Evolutionary conservation across 2,329 filamentous ascomycete species (phyloP).

Genomic region (Fusarium pseudonygamai): DNA sequence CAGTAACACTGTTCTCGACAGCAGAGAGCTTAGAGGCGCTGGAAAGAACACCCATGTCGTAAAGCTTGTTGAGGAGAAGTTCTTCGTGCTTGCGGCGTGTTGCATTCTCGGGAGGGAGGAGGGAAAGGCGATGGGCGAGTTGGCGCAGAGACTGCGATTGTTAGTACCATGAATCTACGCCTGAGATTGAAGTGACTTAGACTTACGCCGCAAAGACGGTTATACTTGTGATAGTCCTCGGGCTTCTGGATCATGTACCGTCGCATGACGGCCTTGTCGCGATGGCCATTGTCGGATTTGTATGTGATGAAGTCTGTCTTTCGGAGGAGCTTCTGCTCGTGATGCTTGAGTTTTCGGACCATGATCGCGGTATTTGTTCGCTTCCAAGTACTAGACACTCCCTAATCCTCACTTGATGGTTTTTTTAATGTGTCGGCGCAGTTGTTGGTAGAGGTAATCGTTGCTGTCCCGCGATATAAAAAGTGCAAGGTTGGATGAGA

Average conservation of each 20-base stretch:
- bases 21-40: conserved; percentile 80
- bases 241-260: conserved; percentile 93
- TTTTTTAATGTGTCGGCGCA: neutral
- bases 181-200: conserved; percentile 48
- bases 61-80: conserved; percentile 88
- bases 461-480: neutral
- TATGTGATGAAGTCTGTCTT: conserved; percentile 94
- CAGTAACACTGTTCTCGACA: conserved; percentile 89
- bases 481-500: conserved; percentile 28
- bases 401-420: neutral
- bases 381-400: neutral
- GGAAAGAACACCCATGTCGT: conserved; percentile 88
- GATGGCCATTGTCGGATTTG: conserved; percentile 87
- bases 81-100: conserved; percentile 86
- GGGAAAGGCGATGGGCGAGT: conserved; percentile 86
- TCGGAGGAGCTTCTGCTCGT: conserved; percentile 95
- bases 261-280: conserved; percentile 80
- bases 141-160: conserved; percentile 77
- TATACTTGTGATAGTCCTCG: conserved; percentile 79
- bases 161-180: conserved; percentile 38
- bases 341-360: conserved; percentile 96
- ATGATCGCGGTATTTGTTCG: conserved; percentile 60
- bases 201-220: conserved; percentile 73
- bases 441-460: conserved; percentile 1
- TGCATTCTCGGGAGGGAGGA: conserved; percentile 81